Evolutionary conservation across 2,329 filamentous ascomycete species (phyloP).

Genomic region (Penicillium sp.): DNA sequence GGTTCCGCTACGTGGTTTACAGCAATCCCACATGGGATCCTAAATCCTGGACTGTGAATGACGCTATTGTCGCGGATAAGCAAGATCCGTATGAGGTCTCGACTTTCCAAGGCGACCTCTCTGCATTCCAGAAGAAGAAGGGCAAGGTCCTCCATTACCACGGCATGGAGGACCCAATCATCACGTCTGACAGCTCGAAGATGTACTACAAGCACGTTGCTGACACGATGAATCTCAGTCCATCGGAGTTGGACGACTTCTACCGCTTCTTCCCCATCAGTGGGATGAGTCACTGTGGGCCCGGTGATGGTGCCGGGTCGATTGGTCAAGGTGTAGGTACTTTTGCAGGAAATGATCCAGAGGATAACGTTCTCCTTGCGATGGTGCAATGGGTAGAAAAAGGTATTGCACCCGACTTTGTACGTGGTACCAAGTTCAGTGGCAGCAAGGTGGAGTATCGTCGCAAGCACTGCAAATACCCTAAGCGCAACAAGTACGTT

Average conservation of each 20-base stretch:
- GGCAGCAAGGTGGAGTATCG: slow-evolving; percentile 45
- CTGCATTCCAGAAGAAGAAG: slow-evolving; percentile 44
- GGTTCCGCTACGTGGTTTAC: slow-evolving; percentile 31
- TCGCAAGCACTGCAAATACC: slow-evolving; percentile 51
- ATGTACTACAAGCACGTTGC: slow-evolving; percentile 55
- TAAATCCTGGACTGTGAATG: slow-evolving; percentile 12
- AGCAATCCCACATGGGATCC: slow-evolving; percentile 38
- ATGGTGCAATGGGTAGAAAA: slow-evolving; percentile 55
- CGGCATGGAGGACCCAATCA: slow-evolving; percentile 51
- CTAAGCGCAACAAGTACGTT: slow-evolving; percentile 22
- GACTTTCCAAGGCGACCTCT: slow-evolving; percentile 42
- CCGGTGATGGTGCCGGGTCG: slow-evolving; percentile 45
- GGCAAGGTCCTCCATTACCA: slow-evolving; percentile 44
- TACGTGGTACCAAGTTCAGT: slow-evolving; percentile 50
- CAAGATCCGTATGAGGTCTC: slow-evolving; percentile 39
- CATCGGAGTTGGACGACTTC: slow-evolving; percentile 40
- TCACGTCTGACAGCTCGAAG: slow-evolving; percentile 53
- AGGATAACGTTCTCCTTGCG: slow-evolving; percentile 53
- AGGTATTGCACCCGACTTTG: slow-evolving; percentile 40
- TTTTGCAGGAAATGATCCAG: slow-evolving; percentile 25
- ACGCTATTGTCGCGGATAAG: slow-evolving; percentile 13
- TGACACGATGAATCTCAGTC: slow-evolving; percentile 37
- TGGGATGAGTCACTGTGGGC: slow-evolving; percentile 55
- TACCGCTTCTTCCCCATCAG: slow-evolving; percentile 56
- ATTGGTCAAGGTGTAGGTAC: slow-evolving; percentile 37